A percentile compares a stretch with the other conserved stretches of the same genome.
Conservation (phyloP, 805 yeast genomes). For the Ogataea neopini region DNA sequence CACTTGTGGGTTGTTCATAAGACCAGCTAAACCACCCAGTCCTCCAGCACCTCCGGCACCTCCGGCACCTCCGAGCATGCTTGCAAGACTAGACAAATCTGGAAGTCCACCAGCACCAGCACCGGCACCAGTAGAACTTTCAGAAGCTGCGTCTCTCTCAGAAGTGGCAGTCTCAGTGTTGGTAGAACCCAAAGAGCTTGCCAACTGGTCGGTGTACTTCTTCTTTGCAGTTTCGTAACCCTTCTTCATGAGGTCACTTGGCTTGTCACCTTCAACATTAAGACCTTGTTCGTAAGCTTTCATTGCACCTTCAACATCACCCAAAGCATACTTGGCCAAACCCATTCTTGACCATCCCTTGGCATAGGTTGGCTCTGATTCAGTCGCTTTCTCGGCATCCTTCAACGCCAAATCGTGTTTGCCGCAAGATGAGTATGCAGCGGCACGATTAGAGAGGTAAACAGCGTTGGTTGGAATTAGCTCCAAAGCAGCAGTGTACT, state of each 20-base stretch:
- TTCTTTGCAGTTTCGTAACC: constrained; percentile 93
- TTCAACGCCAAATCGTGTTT: constrained; percentile 74
- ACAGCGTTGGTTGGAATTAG: constrained; percentile 74
- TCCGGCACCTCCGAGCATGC: constrained; percentile 70
- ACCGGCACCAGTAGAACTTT: constrained; percentile 29
- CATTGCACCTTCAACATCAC: constrained; percentile 87
- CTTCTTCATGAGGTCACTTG: constrained; percentile 86
- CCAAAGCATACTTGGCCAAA: constrained; percentile 89
- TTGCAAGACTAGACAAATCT: constrained; percentile 59
- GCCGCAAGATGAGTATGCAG: constrained; percentile 82
- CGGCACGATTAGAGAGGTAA: constrained; percentile 92
- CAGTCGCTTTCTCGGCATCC: constrained; percentile 84
- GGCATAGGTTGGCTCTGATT: constrained; percentile 74
- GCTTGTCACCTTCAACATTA: constrained; percentile 80
- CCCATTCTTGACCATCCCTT: constrained; percentile 96
- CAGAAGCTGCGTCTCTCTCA: constrained; percentile 27
- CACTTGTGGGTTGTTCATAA: constrained; percentile 89
- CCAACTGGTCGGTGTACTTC: constrained; percentile 77
- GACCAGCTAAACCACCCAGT: constrained; percentile 62
- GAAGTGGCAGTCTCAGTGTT: constrained; percentile 24
- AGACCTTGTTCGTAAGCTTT: constrained; percentile 89
- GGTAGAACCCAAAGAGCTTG: constrained; percentile 38
- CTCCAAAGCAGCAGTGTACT: constrained; percentile 79
- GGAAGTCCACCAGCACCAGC: constrained; percentile 66
- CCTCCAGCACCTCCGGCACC: constrained; percentile 64